Percentiles rank a stretch among this genome's conserved stretches.
Evolutionary conservation across 345 rosid species (phyloP).

Genomic region (Raphanus sativus): DNA sequence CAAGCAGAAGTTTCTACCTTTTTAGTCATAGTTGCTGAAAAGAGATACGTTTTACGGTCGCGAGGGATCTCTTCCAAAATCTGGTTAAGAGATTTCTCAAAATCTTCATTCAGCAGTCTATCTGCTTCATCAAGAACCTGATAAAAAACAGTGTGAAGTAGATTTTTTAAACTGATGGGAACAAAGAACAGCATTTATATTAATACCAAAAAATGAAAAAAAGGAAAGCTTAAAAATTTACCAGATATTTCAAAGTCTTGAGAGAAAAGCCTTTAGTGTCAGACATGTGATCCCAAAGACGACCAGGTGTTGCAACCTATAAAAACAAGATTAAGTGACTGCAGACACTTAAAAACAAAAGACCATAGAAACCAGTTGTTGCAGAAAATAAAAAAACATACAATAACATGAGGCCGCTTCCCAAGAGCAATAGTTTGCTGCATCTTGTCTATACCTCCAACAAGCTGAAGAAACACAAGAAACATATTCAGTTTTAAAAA

Average conservation of each 20-base stretch:
- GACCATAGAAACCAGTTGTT: not conserved
- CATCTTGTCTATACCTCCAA: conserved; percentile 90
- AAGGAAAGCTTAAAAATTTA: conserved; percentile 33
- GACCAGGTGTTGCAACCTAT: conserved; percentile 96
- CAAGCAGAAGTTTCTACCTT: conserved; percentile 48
- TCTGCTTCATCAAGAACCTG: conserved; percentile 98
- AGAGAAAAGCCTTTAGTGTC: conserved; percentile 93
- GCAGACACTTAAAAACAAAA: not conserved
- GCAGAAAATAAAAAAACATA: conserved; percentile 23
- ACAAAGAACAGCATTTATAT: not conserved
- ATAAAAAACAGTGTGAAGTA: not conserved
- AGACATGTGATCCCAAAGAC: conserved; percentile 81
- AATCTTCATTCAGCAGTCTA: conserved; percentile 87
- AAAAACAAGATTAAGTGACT: conserved; percentile 2
- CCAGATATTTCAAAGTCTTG: conserved; percentile 75
- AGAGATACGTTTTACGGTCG: conserved; percentile 70
- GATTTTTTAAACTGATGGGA: not conserved
- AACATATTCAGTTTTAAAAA: not conserved
- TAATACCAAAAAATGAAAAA: not conserved
- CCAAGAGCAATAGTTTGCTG: conserved; percentile 76
- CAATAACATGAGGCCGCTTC: conserved; percentile 85
- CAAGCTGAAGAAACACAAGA: conserved; percentile 54
- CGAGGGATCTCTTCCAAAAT: conserved; percentile 73
- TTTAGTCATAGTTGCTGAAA: conserved; percentile 98
- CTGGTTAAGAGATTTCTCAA: conserved; percentile 84